These are phyloP conservation scores for Chalaropsis thielavioides DNA, from an alignment of 2,329 filamentous ascomycete species.

Conservation along the genomic window DNA sequence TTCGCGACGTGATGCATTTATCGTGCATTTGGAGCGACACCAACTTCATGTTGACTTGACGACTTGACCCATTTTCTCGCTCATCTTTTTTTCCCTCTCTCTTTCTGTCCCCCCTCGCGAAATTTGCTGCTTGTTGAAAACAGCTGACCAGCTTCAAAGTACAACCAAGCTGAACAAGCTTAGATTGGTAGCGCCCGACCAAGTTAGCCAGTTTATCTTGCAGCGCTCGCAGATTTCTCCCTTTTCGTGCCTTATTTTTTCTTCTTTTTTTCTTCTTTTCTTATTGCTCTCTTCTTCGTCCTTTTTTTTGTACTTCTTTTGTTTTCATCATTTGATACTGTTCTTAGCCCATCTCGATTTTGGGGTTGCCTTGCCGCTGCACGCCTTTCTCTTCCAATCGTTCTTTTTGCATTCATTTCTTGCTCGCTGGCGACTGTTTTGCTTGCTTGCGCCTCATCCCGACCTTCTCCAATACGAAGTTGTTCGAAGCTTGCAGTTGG, in stretches of 20 bases:
- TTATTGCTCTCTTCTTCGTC: neutral
- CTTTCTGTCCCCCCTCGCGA: neutral
- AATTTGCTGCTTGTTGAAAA: neutral
- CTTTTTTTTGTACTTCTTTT: constrained; percentile 1
- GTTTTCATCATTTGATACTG: neutral
- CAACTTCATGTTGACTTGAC: neutral
- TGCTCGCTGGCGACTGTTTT: neutral
- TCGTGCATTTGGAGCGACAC: neutral
- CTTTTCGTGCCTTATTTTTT: neutral
- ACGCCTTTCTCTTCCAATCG: neutral
- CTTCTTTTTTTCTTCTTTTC: neutral
- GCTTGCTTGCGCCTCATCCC: neutral
- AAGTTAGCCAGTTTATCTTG: neutral
- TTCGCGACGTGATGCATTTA: neutral
- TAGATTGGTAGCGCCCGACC: neutral
- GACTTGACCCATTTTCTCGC: neutral
- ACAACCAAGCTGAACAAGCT: neutral
- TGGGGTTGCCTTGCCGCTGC: neutral
- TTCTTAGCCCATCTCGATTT: neutral
- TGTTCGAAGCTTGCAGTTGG: neutral
- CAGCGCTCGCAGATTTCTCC: neutral
- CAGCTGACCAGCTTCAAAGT: neutral
- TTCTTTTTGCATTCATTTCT: constrained; percentile 2
- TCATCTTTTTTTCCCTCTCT: neutral
- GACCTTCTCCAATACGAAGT: neutral